phyloP scores from a whole-genome alignment of 2,329 filamentous ascomycete species.

The Erysiphe pisi region DNA sequence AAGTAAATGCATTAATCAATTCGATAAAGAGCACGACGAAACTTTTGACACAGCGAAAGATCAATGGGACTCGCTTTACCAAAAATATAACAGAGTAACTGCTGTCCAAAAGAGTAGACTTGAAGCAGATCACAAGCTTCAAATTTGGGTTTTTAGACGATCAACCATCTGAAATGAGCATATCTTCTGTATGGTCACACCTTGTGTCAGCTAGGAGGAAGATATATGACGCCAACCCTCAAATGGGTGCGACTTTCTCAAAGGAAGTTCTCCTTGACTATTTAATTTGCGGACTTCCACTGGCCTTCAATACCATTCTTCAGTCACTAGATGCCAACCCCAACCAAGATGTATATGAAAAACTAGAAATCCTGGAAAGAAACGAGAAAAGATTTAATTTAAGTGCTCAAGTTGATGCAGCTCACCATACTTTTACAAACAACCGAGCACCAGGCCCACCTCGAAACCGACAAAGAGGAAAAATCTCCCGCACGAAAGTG shows the following conservation, averaged over 20 bases:
- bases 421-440: too few relatives aligned
- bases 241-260: not conserved
- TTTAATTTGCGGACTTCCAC: not conserved
- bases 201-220: not conserved
- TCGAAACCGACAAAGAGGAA: too few relatives aligned
- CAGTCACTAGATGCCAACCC: not conserved
- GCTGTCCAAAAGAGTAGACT: not conserved
- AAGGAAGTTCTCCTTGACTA: conserved; percentile 13
- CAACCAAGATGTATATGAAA: not conserved
- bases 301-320: not conserved
- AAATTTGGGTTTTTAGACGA: not conserved
- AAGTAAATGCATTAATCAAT: conserved; percentile 1
- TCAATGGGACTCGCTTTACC: not conserved
- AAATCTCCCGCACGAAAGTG: not conserved
- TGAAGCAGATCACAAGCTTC: not conserved
- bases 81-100: not conserved
- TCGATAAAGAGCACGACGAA: not conserved
- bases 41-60: conserved; percentile 7
- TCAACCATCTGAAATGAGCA: not conserved
- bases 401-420: too few relatives aligned
- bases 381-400: not conserved
- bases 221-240: not conserved
- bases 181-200: not conserved
- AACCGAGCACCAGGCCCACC: too few relatives aligned
- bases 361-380: conserved; percentile 6